Base-by-base conservation (phyloP, 495 filamentous ascomycete genomes). In the Cercophora samala region DNA sequence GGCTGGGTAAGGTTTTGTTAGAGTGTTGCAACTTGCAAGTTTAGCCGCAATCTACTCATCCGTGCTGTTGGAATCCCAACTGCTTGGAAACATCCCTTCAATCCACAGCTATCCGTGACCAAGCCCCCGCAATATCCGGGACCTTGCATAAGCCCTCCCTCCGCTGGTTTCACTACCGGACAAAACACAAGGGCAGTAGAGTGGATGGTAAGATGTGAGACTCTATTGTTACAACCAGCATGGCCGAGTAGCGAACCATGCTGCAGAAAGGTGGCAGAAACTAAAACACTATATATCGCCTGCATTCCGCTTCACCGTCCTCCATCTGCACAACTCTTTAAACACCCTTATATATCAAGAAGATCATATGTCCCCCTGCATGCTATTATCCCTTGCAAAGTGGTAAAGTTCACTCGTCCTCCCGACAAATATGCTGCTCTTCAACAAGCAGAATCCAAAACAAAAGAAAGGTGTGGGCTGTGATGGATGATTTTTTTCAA, bases 381-480 rank as follows among this genome's bases (percentile, higher is more conserved):
- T 46, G 37, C 37, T 46, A 46, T 46, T 46, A 46, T 46, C 37
- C 37, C 37, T 46, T 18, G 15, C 37, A 17, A 2, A 46, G 37
- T 46, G 37, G 9, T 46, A 46, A 2, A 46, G 15, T 13, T 46
- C 37, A 46, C 37, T 46, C 37, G 37, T 13, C 37, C 6, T 11
- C 37, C 37, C 37, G 13, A 13, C 37, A 46, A 46, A 46, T 46
- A 11, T 46, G 11, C 37, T 18, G 37, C 13, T 46, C 13, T 1
- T 9, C 37, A 29, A 29, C 22, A 58, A 58, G 21, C 15, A 6
- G 3, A 24, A 60, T n/a, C 32, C 55, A 60, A 54, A 29, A 63
- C 60, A 64, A 67, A 67, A 25, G 66, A 64, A 67, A 68, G 26
- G 59, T 54, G 18, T 64, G 53, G 22, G 66, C 25, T 42, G 61